Conservation (phyloP, 345 rosid species). For the Eucalyptus brandiana region DNA sequence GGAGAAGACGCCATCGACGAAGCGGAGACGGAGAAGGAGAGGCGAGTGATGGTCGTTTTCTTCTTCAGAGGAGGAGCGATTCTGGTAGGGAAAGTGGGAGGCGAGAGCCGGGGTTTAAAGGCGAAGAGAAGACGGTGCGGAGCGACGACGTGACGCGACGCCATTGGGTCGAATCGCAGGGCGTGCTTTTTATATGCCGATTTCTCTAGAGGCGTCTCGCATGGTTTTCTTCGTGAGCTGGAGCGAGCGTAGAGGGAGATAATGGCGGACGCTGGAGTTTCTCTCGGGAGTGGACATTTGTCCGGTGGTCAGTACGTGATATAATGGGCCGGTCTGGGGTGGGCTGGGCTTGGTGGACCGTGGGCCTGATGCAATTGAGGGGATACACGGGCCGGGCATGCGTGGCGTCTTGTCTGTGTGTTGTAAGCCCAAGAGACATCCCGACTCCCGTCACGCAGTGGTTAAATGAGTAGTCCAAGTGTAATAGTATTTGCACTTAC, state of each 20-base stretch:
- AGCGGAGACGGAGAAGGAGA: conserved; percentile 12
- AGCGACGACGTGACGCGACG: not conserved
- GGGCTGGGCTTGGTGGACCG: not conserved
- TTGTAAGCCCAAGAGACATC: not conserved
- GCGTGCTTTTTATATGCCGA: not conserved
- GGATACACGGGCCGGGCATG: not conserved
- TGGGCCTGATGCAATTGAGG: not conserved
- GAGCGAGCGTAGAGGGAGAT: not conserved
- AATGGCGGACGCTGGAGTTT: not conserved
- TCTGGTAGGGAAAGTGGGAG: not conserved
- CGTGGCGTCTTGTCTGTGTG: not conserved
- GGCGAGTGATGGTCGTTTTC: not conserved
- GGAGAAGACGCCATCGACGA: conserved; percentile 50
- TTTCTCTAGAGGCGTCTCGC: not conserved
- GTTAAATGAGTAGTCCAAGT: not conserved
- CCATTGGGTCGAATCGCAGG: not conserved
- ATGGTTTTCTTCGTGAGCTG: not conserved
- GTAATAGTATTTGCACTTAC: not conserved
- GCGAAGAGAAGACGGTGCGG: not conserved
- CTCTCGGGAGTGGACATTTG: not conserved
- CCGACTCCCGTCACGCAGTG: not conserved
- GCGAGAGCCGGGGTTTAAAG: not conserved
- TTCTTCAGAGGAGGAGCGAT: not conserved
- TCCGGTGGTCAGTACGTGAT: not conserved
- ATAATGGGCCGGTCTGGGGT: not conserved